phyloP scores from a whole-genome alignment of 1,139 yeast species.

The Nadsonia starkeyi-henricii region DNA sequence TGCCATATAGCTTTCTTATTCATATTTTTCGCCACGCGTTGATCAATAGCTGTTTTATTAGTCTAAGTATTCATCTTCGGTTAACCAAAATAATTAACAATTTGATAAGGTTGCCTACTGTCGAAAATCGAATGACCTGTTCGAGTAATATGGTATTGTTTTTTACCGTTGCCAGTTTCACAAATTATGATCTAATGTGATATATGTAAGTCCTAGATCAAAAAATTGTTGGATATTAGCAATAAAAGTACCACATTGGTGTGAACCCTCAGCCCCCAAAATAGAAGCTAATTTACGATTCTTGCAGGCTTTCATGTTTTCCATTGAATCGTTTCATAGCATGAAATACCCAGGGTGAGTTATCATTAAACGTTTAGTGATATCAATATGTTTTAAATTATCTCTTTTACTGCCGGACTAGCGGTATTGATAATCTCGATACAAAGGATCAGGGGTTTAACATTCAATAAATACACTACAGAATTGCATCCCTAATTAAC shows the following conservation, averaged over 20 bases:
- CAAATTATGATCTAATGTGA: slow-evolving; percentile 32
- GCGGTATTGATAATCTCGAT: slow-evolving; percentile 11
- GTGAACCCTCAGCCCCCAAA: slow-evolving; percentile 40
- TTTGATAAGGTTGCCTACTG: no score
- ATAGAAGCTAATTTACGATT: slow-evolving; percentile 30
- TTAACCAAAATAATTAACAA: no score
- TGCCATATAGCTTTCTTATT: no score
- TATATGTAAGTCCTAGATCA: slow-evolving; percentile 37
- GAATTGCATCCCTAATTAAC: slow-evolving; percentile 12
- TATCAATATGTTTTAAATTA: slow-evolving; percentile 40
- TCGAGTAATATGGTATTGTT: no score
- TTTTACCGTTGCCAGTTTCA: no score
- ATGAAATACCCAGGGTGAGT: slow-evolving; percentile 28
- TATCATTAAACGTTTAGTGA: slow-evolving; percentile 30
- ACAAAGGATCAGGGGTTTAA: slow-evolving; percentile 6
- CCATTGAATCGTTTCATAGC: slow-evolving; percentile 28
- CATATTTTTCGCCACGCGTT: no score
- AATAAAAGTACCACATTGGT: slow-evolving; percentile 36
- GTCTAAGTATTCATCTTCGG: no score
- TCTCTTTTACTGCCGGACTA: slow-evolving; percentile 31
- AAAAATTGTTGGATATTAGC: slow-evolving; percentile 35
- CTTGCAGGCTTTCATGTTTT: slow-evolving; percentile 26
- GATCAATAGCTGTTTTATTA: no score
- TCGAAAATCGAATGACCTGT: no score
- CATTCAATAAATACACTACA: slow-evolving; percentile 12